Evolutionary conservation across 768 basidiomycete species (phyloP).

Genomic region (Fibroporia radiculosa): DNA sequence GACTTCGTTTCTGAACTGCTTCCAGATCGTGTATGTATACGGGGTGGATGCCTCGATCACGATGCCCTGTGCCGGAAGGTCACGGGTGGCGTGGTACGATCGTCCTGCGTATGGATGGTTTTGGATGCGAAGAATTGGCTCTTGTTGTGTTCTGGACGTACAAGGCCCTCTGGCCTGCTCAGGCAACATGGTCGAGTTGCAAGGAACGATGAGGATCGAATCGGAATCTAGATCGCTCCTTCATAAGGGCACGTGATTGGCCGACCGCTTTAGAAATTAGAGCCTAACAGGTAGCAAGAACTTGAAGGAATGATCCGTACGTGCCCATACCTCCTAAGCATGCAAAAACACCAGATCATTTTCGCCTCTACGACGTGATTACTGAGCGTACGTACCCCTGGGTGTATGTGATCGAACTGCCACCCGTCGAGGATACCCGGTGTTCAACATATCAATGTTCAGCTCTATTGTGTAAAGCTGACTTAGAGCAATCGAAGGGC

Average conservation of each 20-base stretch:
- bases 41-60: constrained; percentile 30
- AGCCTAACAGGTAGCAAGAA: background rate
- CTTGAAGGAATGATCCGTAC: background rate
- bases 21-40: constrained; percentile 51
- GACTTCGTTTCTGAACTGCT: constrained; percentile 58
- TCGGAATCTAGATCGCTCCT: background rate
- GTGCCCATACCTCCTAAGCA: background rate
- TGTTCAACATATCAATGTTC: no score
- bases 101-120: constrained; percentile 15
- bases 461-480: no score
- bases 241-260: background rate
- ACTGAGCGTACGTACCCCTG: no score
- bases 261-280: background rate
- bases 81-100: constrained; percentile 15
- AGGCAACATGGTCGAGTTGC: background rate
- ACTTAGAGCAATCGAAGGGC: no score
- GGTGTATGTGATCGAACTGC: no score
- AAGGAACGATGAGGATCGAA: background rate
- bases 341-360: background rate
- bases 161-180: background rate
- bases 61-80: constrained; percentile 10
- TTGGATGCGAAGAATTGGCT: constrained; percentile 11
- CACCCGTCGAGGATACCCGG: no score
- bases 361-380: no score
- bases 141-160: background rate